Base-by-base conservation (phyloP, 1,284 basidiomycete genomes). In the Tilletiaria anomala region DNA sequence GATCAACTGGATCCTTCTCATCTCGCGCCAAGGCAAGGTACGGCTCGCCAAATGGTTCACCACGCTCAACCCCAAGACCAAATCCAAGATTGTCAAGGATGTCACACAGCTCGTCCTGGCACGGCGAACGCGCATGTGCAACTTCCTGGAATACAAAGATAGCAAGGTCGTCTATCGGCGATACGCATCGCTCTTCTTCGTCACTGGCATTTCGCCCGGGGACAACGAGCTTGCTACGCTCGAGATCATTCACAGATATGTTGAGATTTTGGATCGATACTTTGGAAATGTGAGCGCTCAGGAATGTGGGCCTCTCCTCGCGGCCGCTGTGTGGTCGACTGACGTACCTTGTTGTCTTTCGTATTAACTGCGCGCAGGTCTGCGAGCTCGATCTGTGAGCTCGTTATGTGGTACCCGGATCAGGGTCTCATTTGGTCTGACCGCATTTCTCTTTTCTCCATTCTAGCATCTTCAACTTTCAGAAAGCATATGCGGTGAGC, bases 41-140 rank as follows among this genome's bases (percentile, higher is more conserved):
- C 80, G 93, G 48, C 78, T 97, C 35, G 82, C 89, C 18, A 99
- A 99, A 76, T 99, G 93, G 93, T 99, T 91, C 70, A 82, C 83
- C 35, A 97, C 93, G 1, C 80, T 96, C 73, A 76, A 84, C 16
- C 82, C 86, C 17, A 94, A 96, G 71, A 75, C 75, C 51, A 99
- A 97, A 72, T 78, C 79, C 45, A 97, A 99, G 78, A 96, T 97
- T 61, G 83, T 96, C 57, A 97, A 97, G 73, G 93, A 99, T 68
- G 91, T 97, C 19, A 99, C 93, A 0, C 93, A 99, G 71, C 77
- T 97, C 35, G 93, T 99, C 14, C 77, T 99, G 18, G 88, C 88
- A 34, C 77, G 93, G 35, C 76, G 93, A 52, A 94, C 93, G 39
- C 76, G 88, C 55, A 99, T 97, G 93, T 97, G 91, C 70, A 99